Base-by-base conservation (phyloP, 202 grass and related monocot species). In the Elaeis oleifera region DNA sequence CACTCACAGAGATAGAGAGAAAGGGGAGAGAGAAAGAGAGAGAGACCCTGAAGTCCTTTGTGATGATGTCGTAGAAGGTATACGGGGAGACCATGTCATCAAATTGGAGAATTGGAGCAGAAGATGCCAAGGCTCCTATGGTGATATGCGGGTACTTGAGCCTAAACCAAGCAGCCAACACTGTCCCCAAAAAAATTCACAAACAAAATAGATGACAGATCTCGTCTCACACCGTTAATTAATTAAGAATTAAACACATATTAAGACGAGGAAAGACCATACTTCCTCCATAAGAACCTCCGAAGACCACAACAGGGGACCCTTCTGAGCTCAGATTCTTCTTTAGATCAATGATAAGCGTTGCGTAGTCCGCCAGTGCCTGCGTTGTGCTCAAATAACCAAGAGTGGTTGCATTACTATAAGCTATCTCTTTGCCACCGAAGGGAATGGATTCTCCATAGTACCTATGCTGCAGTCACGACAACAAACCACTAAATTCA, bases 81-180 rank as follows among this genome's bases (percentile, higher is more conserved):
- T 85, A 85, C 0, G 86, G 86, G 6, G 81, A 70, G 7, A 21
- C 51, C 59, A 90, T 21, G 56, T 63, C 72, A 58, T 85, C 74
- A 61, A 85, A 82, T 27, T 74, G 25, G n/a, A 73, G 81, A 18
- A 89, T 79, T 3, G 86, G 86, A 4, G 86, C 86, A 3, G 81
- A 89, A 1, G 86, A 90, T 0, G 86, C 82, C 16, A 85, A 60
- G 48, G 86, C 78, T 50, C 79, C 86, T 15, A 90, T 73, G 0
- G 78, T 72, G 0, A 90, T 22, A 31, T 85, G 86, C 2, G 86
- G 82, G 49, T 90, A 90, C 72, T 90, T 90, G 17, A 80, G 59
- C 4, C 87, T 69, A 64, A 82, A 82, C 87, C 87, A 90, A 3
- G 79, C 82, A 4, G 87, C 82, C 3, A 90, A 51, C 87, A 90